A percentile compares a stretch with the other conserved stretches of the same genome.
These are phyloP conservation scores for Arctostaphylos glauca DNA, from an alignment of 148 eudicot species.

Conservation along the genomic window DNA sequence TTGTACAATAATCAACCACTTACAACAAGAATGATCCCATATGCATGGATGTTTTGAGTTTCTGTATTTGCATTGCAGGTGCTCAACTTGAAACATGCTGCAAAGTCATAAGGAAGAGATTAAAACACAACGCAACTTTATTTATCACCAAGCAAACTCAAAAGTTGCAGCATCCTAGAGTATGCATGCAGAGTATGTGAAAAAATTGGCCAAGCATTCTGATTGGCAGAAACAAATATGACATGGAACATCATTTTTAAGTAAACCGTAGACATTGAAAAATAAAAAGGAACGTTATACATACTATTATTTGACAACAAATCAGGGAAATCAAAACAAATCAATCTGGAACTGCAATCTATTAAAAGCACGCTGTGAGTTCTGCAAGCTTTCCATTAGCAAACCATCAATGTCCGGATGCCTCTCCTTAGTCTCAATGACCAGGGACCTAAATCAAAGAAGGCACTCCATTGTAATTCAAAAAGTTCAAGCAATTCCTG, in stretches of 20 bases:
- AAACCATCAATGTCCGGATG: background rate
- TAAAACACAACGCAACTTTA: constrained; percentile 9
- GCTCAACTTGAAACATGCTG: constrained; percentile 81
- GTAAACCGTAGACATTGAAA: background rate
- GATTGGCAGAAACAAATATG: background rate
- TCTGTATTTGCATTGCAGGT: constrained; percentile 62
- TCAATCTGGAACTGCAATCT: background rate
- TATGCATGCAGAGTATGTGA: background rate
- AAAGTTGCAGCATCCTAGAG: background rate
- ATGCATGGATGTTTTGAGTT: constrained; percentile 72
- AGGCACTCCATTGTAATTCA: background rate
- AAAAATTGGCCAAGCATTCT: background rate
- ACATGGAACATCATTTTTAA: background rate
- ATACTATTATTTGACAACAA: background rate
- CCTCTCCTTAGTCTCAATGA: background rate
- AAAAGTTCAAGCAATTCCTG: background rate
- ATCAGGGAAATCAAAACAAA: background rate
- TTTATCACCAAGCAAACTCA: constrained; percentile 7
- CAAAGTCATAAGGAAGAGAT: constrained; percentile 24
- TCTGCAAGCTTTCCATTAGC: constrained; percentile 1
- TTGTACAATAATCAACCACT: constrained; percentile 24
- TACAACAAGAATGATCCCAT: constrained; percentile 78
- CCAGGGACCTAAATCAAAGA: background rate
- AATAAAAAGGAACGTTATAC: background rate
- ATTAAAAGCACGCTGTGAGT: background rate